Evolutionary conservation across 1,284 basidiomycete species (phyloP), one percentile per base, ranked within the genome.

Genomic region (Macrocybe sp.): DNA sequence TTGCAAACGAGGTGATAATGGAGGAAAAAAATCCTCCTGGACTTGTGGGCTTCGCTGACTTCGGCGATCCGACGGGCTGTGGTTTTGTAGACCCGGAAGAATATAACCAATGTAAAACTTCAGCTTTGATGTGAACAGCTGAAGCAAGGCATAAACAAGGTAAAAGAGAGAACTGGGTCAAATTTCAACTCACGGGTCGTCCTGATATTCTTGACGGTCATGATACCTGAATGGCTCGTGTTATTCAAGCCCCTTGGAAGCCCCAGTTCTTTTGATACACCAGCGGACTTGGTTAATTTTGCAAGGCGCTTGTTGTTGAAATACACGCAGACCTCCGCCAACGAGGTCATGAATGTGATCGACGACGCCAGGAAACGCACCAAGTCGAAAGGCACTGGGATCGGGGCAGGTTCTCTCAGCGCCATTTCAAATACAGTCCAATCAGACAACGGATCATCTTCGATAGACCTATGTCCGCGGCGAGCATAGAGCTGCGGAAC

Each of bases 351-450:
- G 67, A 99, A 99, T 0, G 93, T 96, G 49, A 99, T 85, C 0
- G 91, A 93, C 1, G 93, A 96, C 12, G 88, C 80, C 11, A 99
- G 76, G 65, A 99, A 99, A 33, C 91, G 82, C 32, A 88, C 83
- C 53, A 97, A 85, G 57, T 95, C 92, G 50, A 96, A 88, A 0
- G 88, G 76, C 2, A 80, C 76, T 7, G 95, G 94, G 41, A 97
- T 86, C 0, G 92, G 82, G 0, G 78, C 74, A 1, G 89, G 82
- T 62, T 97, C 91, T 36, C 97, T 81, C 1, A 98, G 75, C 2
- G 76, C 73, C 90, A 99, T 96, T 52, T 91, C 81, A 65, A 99
- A 97, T 0, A 85, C 80, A 3, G 96, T 97, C 92, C 93, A 97
- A 8, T 51, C 28, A 9, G 69, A 59, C 4, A 53, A 53, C 3